Base-by-base conservation (phyloP, 83 land plant genomes). In the Picea engelmannii region DNA sequence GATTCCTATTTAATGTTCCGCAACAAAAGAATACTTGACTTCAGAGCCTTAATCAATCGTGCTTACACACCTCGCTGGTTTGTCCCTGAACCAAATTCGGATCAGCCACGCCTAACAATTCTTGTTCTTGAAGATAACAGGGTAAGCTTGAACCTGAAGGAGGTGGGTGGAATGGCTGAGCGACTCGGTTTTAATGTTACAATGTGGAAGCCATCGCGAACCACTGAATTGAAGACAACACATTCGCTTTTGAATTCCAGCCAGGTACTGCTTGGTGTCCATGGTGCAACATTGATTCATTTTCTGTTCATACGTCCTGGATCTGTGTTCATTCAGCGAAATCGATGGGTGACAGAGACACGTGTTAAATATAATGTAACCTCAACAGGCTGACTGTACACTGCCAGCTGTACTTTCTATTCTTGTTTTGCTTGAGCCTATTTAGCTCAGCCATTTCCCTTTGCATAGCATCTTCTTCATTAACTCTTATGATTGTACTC, bases 271-370 rank as follows among this genome's bases (percentile, higher is more conserved):
- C 61, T 96, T 70, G 99, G 95, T n/a, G 99, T 96, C 58, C 99
- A 96, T 81, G 99, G 99, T 8, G 99, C 99, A 5, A 96, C 99
- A 24, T 84, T 96, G 95, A 96, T 96, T 4, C 99, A 96, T 80
- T 91, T 93, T 81, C 83, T 96, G 62, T 96, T 96, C 89, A 88
- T 93, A 92, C 91, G 89, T 62, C 99, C 99, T 12, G 92, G 92
- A 25, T 66, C 94, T 20, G 92, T 92, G 40, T 91, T 96, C 84
- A 90, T 96, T 61, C 97, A 96, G 85, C n/a, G n/a, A n/a, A n/a
- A n/a, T n/a, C n/a, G n/a, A n/a, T n/a, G n/a, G n/a, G n/a, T n/a
- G n/a, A n/a, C n/a, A n/a, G n/a, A n/a, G n/a, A n/a, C n/a, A n/a
- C n/a, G n/a, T n/a, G n/a, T n/a, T n/a, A n/a, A n/a, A n/a, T n/a